Percentiles rank a stretch among this genome's conserved stretches.
phyloP scores from a whole-genome alignment of 768 basidiomycete species.

The Russula griseocarnosa region DNA sequence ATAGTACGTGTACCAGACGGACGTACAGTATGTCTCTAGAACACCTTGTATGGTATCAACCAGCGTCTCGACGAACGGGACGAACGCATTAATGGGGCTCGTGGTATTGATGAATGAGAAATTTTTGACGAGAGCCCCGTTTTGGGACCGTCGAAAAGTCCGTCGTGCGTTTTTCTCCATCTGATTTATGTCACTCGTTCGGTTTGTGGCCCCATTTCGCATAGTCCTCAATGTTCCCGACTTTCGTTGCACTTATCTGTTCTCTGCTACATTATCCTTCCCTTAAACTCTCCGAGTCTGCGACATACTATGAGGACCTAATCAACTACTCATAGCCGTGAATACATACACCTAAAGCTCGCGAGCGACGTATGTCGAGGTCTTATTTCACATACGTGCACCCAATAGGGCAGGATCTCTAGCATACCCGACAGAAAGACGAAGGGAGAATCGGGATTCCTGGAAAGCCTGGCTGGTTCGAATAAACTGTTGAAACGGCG shows the following conservation, averaged over 20 bases:
- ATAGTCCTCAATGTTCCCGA: background rate
- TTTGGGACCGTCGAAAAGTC: background rate
- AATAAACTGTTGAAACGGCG: constrained; percentile 35
- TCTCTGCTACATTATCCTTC: constrained; percentile 11
- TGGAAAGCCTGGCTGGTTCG: constrained; percentile 53
- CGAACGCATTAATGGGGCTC: too few relatives aligned
- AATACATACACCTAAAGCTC: too few relatives aligned
- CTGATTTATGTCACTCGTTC: background rate
- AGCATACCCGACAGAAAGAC: too few relatives aligned
- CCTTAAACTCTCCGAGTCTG: background rate
- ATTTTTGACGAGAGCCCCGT: constrained; percentile 45
- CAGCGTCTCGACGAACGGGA: too few relatives aligned
- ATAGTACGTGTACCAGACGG: constrained; percentile 75
- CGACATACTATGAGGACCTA: too few relatives aligned
- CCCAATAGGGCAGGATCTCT: too few relatives aligned
- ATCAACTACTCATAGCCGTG: too few relatives aligned
- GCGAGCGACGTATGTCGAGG: too few relatives aligned
- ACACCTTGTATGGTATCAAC: constrained; percentile 68
- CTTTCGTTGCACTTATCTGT: background rate
- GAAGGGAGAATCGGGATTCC: constrained; percentile 60
- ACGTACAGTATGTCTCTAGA: constrained; percentile 61
- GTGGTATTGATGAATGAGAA: constrained; percentile 73
- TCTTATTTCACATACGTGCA: too few relatives aligned
- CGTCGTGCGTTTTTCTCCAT: constrained; percentile 28
- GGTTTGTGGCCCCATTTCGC: background rate